Conservation (phyloP, 352 stramenopile species). For the Pythium oligandrum region DNA sequence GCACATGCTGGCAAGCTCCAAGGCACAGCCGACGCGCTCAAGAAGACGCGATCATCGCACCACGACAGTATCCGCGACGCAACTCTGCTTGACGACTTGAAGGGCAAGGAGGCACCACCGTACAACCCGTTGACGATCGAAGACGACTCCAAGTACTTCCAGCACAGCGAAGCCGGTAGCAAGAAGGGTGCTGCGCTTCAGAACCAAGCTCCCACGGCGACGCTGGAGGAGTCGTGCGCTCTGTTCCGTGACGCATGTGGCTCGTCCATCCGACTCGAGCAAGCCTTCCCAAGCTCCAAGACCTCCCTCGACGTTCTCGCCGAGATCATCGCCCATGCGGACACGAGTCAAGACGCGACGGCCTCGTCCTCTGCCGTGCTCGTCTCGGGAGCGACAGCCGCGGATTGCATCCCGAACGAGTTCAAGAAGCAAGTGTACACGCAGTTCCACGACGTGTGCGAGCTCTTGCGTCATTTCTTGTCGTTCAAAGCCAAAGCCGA, state of each 20-base stretch:
- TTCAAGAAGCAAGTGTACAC: conserved; percentile 87
- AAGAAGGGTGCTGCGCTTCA: conserved; percentile 4
- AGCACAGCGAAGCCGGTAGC: conserved; percentile 34
- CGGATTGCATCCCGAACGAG: conserved; percentile 76
- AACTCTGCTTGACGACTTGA: conserved; percentile 68
- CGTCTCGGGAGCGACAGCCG: conserved; percentile 45
- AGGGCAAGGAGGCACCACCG: conserved; percentile 35
- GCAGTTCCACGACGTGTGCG: conserved; percentile 81
- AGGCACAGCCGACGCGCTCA: conserved; percentile 15
- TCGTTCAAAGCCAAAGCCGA: conserved; percentile 75
- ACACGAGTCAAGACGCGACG: conserved; percentile 45
- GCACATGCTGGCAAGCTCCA: conserved; percentile 56
- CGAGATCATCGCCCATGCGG: conserved; percentile 63
- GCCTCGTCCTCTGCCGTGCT: conserved; percentile 47
- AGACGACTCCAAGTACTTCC: conserved; percentile 81
- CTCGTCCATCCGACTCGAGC: conserved; percentile 41
- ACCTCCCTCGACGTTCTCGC: conserved; percentile 48
- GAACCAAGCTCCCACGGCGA: conserved; percentile 2
- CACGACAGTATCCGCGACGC: conserved; percentile 61
- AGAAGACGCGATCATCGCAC: conserved; percentile 29
- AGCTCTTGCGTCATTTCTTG: conserved; percentile 79
- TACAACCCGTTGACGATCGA: conserved; percentile 79
- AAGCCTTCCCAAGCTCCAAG: conserved; percentile 48
- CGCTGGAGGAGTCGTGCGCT: conserved; percentile 23
- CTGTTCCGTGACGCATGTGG: conserved; percentile 43